phyloP scores from a whole-genome alignment of 805 yeast genomes.

The Priceomyces castillae region DNA sequence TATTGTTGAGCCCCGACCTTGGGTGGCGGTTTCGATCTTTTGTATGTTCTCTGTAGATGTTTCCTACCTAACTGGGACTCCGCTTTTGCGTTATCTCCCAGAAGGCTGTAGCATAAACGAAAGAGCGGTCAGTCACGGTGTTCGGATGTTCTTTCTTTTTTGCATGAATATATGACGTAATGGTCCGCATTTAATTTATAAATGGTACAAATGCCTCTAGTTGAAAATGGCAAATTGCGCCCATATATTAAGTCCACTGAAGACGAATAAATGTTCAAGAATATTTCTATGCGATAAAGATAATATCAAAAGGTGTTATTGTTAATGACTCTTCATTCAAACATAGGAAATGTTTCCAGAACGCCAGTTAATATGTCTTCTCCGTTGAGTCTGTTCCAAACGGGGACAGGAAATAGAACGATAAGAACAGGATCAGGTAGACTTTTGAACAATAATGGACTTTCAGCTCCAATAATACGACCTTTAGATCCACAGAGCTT shows the following conservation, averaged over 20 bases:
- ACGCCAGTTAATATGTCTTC: not conserved
- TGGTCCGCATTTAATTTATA: not conserved
- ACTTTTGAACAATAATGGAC: not conserved
- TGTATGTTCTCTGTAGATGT: too few relatives aligned
- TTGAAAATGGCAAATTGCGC: not conserved
- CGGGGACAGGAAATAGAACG: not conserved
- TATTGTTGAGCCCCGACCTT: too few relatives aligned
- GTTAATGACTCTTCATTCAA: not conserved
- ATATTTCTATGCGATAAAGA: not conserved
- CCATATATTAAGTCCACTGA: not conserved
- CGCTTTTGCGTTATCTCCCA: too few relatives aligned
- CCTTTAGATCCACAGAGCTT: not conserved
- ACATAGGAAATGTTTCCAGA: not conserved
- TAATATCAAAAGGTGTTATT: not conserved
- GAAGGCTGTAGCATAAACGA: not conserved
- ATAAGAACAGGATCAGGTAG: not conserved
- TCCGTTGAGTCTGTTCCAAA: not conserved
- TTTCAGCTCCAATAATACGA: not conserved
- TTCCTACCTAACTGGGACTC: too few relatives aligned
- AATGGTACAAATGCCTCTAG: not conserved
- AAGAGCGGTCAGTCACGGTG: not conserved
- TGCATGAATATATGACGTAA: constrained; percentile 6
- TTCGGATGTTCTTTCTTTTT: constrained; percentile 2
- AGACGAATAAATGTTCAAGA: not conserved
- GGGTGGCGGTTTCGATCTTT: too few relatives aligned